A percentile compares a stretch with the other conserved stretches of the same genome.
phyloP scores from a whole-genome alignment of 1,139 yeast species.

The Diutina ranongensis region DNA sequence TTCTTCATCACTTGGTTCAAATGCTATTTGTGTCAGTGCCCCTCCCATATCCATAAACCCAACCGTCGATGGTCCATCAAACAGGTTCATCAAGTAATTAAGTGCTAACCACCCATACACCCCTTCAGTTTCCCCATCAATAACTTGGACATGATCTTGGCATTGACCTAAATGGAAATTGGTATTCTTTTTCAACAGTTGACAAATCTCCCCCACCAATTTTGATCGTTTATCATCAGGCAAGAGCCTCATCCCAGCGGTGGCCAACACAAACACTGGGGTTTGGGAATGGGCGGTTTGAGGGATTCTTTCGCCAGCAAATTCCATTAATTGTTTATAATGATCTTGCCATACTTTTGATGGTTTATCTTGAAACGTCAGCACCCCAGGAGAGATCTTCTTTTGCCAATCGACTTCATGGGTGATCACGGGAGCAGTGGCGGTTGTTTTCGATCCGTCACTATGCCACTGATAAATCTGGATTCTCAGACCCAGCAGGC shows the following conservation, averaged over 20 bases:
- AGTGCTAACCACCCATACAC: conserved; percentile 72
- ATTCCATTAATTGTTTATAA: conserved; percentile 39
- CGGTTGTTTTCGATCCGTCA: conserved; percentile 15
- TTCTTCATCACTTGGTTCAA: conserved; percentile 47
- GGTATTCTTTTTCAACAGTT: conserved; percentile 33
- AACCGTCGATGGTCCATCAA: conserved; percentile 21
- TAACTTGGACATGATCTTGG: conserved; percentile 50
- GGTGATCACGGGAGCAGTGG: conserved; percentile 50
- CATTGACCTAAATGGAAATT: conserved; percentile 42
- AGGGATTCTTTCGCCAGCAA: conserved; percentile 54
- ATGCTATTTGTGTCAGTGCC: conserved; percentile 74
- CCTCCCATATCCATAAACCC: conserved; percentile 94
- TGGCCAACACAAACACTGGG: conserved; percentile 64
- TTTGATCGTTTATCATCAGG: conserved; percentile 33
- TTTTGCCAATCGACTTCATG: conserved; percentile 50
- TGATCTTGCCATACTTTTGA: conserved; percentile 49
- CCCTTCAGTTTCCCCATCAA: conserved; percentile 77
- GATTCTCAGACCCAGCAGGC: conserved; percentile 70
- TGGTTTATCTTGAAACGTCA: conserved; percentile 34
- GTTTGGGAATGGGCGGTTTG: conserved; percentile 38
- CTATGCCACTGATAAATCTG: conserved; percentile 54
- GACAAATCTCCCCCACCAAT: conserved; percentile 42
- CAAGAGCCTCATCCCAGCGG: conserved; percentile 74
- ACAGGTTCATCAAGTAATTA: conserved; percentile 52
- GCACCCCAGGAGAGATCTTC: conserved; percentile 63